Conservation (phyloP, 306 rosid species). For the Corylus americana region DNA sequence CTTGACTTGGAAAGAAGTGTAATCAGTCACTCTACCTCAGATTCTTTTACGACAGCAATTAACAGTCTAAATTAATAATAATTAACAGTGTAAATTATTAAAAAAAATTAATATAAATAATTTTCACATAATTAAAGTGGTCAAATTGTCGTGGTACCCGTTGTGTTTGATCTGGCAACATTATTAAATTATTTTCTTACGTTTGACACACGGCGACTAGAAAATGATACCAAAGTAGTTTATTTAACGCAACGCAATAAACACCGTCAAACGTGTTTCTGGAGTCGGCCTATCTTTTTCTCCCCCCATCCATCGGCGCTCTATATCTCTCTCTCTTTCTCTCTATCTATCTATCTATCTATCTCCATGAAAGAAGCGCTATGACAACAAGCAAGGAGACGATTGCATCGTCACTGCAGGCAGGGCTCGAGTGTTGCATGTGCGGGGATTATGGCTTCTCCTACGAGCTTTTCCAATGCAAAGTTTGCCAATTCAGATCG, state of each 20-base stretch:
- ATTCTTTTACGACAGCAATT: not conserved
- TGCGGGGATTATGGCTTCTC: slow-evolving; percentile 96
- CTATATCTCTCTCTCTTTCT: not conserved
- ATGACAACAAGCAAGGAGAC: slow-evolving; percentile 11
- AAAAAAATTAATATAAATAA: too few relatives aligned
- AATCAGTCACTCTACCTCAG: slow-evolving; percentile 26
- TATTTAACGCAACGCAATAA: slow-evolving; percentile 6
- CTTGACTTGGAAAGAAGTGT: slow-evolving; percentile 19
- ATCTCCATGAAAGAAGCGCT: not conserved
- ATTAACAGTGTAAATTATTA: too few relatives aligned
- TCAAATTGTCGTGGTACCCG: too few relatives aligned
- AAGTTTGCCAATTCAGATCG: slow-evolving; percentile 89
- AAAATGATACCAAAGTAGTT: slow-evolving; percentile 19
- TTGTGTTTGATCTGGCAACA: not conserved
- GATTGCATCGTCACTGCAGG: slow-evolving; percentile 5
- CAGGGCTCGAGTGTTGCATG: slow-evolving; percentile 83
- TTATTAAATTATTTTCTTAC: slow-evolving; percentile 32
- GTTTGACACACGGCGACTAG: slow-evolving; percentile 52
- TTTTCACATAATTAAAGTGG: too few relatives aligned
- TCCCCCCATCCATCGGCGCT: not conserved
- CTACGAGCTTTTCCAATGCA: slow-evolving; percentile 77
- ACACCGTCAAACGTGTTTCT: slow-evolving; percentile 17
- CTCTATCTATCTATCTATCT: slow-evolving; percentile 20
- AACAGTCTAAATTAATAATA: too few relatives aligned
- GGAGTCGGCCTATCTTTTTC: slow-evolving; percentile 22